Base-by-base conservation (phyloP, 164 flowering plant genomes). In the Stephania cephalantha region DNA sequence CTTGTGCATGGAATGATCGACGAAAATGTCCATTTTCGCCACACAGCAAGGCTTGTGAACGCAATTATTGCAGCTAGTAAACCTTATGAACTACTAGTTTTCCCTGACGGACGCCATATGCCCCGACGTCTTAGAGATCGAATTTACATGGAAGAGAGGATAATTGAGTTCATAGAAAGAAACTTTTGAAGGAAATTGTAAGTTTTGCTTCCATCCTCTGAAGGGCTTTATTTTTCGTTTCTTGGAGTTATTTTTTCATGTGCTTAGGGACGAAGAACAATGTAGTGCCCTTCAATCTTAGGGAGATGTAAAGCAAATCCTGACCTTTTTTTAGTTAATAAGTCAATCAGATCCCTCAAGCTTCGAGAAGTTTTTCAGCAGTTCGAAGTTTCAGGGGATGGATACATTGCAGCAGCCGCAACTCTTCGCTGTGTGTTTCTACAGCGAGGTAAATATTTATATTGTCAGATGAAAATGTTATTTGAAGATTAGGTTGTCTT, bases 1-100 rank as follows among this genome's bases (percentile, higher is more conserved):
- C 81, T 93, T 29, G 95, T 95, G 71, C 98, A 95, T 77, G 99
- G 98, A 29, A 91, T 95, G 97, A 93, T 93, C 9, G 98, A 95
- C 29, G 99, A 95, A 61, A 95, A 95, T 71, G 97, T 95, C 69
- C 99, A 95, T 74, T 95, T 95, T 68, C 81, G 99, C 81, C 99
- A 95, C 87, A 93, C 99, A 0, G 98, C 98, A 15, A 86, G 99
- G 85, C 93, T 93, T 42, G 85, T 95, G 53, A 91, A 90, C 78
- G 96, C 97, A 9, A 79, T 95, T 3, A 85, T 90, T 18, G 85
- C 79, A 4, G 96, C 93, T 22, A 79, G 89, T 35, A 90, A 90
- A 81, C 78, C 83, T 17, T 95, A 93, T 31, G 98, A 95, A 77
- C 79, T 93, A 25, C 75, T 93, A 78, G 82, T 95, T 52, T 95